Conservation (phyloP, 1,139 yeast species). For the Debaryomyces udenii region DNA sequence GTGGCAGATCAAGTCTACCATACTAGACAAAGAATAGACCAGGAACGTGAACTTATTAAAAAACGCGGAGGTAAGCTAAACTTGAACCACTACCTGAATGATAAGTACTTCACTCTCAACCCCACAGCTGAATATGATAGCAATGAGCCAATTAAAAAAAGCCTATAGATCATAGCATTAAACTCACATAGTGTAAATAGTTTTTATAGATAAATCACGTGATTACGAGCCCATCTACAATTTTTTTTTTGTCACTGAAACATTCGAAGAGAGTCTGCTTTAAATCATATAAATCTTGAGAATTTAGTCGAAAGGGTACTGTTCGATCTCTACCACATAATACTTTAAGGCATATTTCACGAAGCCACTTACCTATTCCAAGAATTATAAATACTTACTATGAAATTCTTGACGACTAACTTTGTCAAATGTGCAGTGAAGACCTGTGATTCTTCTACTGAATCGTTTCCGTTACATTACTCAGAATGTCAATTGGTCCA, state of each 20-base stretch:
- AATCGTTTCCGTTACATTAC: slow-evolving; percentile 80
- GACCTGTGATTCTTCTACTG: slow-evolving; percentile 71
- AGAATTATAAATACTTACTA: slow-evolving; percentile 26
- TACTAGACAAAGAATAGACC: slow-evolving; percentile 5
- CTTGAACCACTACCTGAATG: slow-evolving; percentile 8
- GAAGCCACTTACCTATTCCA: neutral
- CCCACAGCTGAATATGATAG: slow-evolving; percentile 5
- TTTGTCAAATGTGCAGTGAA: slow-evolving; percentile 93
- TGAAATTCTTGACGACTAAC: slow-evolving; percentile 94
- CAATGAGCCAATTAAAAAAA: slow-evolving; percentile 7
- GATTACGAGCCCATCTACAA: slow-evolving; percentile 1
- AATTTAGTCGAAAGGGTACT: too few species aligned
- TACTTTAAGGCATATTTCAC: too few species aligned
- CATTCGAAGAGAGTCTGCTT: neutral
- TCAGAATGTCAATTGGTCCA: slow-evolving; percentile 72
- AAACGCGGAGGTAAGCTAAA: slow-evolving; percentile 5
- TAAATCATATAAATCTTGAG: neutral
- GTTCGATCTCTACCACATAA: too few species aligned
- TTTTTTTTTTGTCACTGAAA: slow-evolving; percentile 1
- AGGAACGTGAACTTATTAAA: slow-evolving; percentile 5
- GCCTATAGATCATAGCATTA: slow-evolving; percentile 5
- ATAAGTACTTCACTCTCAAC: slow-evolving; percentile 8
- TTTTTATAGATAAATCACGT: slow-evolving; percentile 4
- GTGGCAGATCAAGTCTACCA: slow-evolving; percentile 6
- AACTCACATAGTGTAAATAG: slow-evolving; percentile 7